A percentile compares a stretch with the other conserved stretches of the same genome.
These are phyloP conservation scores for Metarhizium sp. DNA, from an alignment of 2,329 filamentous ascomycete genomes.

Conservation along the genomic window DNA sequence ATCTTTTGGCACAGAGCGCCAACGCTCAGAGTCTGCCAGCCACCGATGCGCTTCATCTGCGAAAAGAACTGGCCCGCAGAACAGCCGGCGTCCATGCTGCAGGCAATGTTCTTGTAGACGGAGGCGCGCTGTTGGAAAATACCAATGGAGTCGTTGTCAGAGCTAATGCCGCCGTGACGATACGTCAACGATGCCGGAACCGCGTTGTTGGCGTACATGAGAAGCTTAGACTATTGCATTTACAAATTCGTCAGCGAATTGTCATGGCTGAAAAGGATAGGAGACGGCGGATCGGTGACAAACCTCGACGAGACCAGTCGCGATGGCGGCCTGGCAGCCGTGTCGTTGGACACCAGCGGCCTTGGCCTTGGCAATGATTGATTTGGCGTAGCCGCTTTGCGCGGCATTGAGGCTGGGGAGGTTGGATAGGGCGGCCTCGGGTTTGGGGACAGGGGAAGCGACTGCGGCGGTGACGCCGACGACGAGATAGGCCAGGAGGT, in stretches of 20 bases:
- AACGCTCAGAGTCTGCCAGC: conserved; percentile 12
- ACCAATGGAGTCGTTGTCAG: conserved; percentile 14
- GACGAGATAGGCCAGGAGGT: no score
- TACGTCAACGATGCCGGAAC: conserved; percentile 12
- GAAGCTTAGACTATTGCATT: conserved; percentile 9
- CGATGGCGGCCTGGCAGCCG: conserved; percentile 13
- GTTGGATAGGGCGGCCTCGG: neutral
- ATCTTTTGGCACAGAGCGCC: conserved; percentile 15
- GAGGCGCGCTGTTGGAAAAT: conserved; percentile 15
- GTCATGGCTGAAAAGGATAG: no score
- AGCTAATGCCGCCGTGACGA: conserved; percentile 11
- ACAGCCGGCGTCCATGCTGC: conserved; percentile 13
- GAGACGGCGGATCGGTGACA: neutral
- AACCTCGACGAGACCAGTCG: conserved; percentile 14
- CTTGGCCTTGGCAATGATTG: conserved; percentile 12
- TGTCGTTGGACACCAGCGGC: conserved; percentile 10
- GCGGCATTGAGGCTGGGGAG: conserved; percentile 11
- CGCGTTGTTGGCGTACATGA: conserved; percentile 11
- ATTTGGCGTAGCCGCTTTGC: conserved; percentile 11
- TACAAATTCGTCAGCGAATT: no score
- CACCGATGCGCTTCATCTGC: conserved; percentile 11
- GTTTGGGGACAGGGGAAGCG: no score
- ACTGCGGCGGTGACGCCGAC: no score
- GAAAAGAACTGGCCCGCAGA: conserved; percentile 12
- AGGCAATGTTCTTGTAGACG: conserved; percentile 12